Base-by-base conservation (phyloP, 2,329 filamentous ascomycete genomes). In the Talaromyces sp. region DNA sequence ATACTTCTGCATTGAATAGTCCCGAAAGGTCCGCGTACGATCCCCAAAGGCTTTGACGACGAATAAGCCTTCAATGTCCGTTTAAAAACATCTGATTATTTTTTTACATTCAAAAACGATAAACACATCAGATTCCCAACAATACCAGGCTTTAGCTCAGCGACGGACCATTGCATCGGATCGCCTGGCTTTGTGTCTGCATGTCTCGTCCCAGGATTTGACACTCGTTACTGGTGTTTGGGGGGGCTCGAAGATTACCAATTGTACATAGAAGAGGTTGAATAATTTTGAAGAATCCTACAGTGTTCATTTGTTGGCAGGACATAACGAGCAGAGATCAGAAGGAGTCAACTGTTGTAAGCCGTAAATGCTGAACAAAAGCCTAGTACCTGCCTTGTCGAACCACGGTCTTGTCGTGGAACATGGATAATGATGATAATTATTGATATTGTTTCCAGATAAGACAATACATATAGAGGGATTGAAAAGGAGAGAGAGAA, bases 31-130 rank as follows among this genome's bases (percentile, higher is more conserved):
- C 77, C 77, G 64, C 75, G 79, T 51, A 71, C 74, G 59, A 76
- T 75, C 58, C 78, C 77, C 3, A 63, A 79, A 66, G 79, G 79
- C 54, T 81, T 74, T 66, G 79, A 80, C 65, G 79, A 81, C 68
- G 68, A 75, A 52, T 62, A 62, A 41, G 38, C 50, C 35, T 53
- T n/a, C 41, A 46, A 46, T 46, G 21, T 8, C 43, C 10, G 21
- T 24, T 46, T 8, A 43, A 19, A n/a, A 11, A 46, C 3, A 21
- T 19, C 7, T 19, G 41, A 24, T 11, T 11, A 46, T 10, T 46
- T 3, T 19, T 46, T 24, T 10, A 3, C 10, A 2, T 11, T 11
- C 9, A 17, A 19, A n/a, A 21, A 46, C 43, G 48, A 52, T 52
- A 52, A 29, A 29, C 27, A 31, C 27, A 52, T 52, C 48, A 8